Conservation (phyloP, 805 yeast genomes). For the Wickerhamiella lipophila region DNA sequence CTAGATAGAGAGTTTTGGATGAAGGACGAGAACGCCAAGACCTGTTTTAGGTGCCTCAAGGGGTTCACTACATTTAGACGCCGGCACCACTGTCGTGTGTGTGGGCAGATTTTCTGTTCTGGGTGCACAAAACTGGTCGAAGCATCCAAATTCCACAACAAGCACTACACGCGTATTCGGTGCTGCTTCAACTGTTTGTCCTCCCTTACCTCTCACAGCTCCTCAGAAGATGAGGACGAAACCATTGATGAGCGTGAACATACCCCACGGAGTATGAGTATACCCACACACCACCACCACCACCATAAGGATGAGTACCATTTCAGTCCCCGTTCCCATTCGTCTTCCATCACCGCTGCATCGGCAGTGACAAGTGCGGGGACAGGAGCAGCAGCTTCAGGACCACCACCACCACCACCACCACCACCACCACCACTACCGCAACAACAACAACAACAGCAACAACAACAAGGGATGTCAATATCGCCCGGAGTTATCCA, state of each 20-base stretch:
- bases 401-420: no score
- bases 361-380: not conserved
- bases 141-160: conserved; percentile 44
- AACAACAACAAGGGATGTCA: not conserved
- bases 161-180: conserved; percentile 13
- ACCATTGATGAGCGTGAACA: conserved; percentile 5
- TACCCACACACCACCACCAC: not conserved
- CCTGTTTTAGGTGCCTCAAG: conserved; percentile 72
- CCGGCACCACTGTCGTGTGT: conserved; percentile 87
- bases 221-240: conserved; percentile 41
- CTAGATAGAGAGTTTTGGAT: conserved; percentile 82
- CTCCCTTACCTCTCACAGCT: conserved; percentile 15
- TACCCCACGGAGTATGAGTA: not conserved
- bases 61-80: conserved; percentile 67
- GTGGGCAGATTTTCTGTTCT: conserved; percentile 91
- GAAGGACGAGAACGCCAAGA: conserved; percentile 84
- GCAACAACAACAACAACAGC: no score
- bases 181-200: conserved; percentile 21
- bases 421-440: no score
- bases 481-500: not conserved
- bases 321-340: conserved; percentile 3
- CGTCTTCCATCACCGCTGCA: not conserved
- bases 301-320: conserved; percentile 1
- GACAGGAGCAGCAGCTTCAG: no score
- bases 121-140: conserved; percentile 62